phyloP scores from a whole-genome alignment of 352 stramenopile genomes.

The Phytophthora megakarya region DNA sequence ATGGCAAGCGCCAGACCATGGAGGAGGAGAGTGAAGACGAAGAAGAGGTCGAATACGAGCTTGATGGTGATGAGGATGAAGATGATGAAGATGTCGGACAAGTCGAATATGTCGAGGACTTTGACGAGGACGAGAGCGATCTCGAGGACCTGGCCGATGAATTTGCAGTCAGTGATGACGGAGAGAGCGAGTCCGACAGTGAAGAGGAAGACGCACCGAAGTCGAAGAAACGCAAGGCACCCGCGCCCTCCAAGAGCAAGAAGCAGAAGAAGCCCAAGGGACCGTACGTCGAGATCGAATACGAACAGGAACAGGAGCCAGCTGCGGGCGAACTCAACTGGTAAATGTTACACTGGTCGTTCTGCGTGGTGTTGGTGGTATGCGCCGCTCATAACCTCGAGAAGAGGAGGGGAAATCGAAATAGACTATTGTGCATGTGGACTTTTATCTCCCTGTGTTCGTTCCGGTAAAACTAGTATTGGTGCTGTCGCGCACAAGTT shows the following conservation, averaged over 20 bases:
- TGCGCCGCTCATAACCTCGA: constrained; percentile 11
- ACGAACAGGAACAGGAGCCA: constrained; percentile 79
- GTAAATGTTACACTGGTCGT: constrained; percentile 34
- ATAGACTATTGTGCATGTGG: constrained; percentile 46
- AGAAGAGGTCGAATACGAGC: constrained; percentile 63
- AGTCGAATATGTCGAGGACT: constrained; percentile 87
- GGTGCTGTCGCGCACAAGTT: too few relatives aligned
- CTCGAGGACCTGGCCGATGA: constrained; percentile 84
- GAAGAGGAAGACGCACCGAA: constrained; percentile 54
- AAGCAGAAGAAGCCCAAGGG: constrained; percentile 78
- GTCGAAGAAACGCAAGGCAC: constrained; percentile 76
- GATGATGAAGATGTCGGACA: constrained; percentile 48
- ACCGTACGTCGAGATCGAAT: constrained; percentile 88
- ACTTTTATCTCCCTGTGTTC: too few relatives aligned
- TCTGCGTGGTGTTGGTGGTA: constrained; percentile 14
- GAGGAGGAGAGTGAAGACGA: constrained; percentile 90
- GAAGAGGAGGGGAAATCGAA: constrained; percentile 29
- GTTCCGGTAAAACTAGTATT: too few relatives aligned
- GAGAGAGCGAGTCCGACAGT: constrained; percentile 43
- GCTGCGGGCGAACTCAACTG: constrained; percentile 52
- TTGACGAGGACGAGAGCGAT: constrained; percentile 94
- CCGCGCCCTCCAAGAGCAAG: constrained; percentile 47
- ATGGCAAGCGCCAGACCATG: constrained; percentile 89
- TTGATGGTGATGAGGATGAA: constrained; percentile 54
- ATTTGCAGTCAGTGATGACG: constrained; percentile 64